A percentile compares a stretch with the other conserved stretches of the same genome.
Conservation (phyloP, 2,329 filamentous ascomycete species). For the Colletotrichum sp. region DNA sequence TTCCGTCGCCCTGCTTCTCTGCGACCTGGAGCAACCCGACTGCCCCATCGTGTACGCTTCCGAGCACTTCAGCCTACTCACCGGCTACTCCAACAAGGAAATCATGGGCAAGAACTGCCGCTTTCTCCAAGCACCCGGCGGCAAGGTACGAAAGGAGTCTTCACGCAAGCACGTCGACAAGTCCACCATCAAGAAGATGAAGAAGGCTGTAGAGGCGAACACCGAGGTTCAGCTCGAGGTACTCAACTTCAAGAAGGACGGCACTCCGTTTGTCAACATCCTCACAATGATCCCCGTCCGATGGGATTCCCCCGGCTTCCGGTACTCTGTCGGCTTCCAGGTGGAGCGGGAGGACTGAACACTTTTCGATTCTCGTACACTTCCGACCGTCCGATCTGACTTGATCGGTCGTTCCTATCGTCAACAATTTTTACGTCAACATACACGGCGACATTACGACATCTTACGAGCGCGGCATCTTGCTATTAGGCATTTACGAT, state of each 20-base stretch:
- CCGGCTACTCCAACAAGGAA: conserved; percentile 77
- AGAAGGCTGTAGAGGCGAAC: conserved; percentile 46
- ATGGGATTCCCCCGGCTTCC: conserved; percentile 68
- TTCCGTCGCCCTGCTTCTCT: conserved; percentile 84
- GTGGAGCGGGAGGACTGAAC: conserved; percentile 60
- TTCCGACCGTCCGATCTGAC: background rate
- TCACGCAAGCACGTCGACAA: conserved; percentile 71
- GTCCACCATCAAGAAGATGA: conserved; percentile 62
- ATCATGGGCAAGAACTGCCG: conserved; percentile 83
- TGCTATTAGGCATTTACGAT: conserved; percentile 27
- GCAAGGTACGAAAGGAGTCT: conserved; percentile 63
- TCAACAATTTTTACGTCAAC: background rate
- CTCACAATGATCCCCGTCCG: conserved; percentile 84
- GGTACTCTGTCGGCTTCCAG: conserved; percentile 83
- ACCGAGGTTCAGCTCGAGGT: conserved; percentile 58
- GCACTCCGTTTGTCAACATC: conserved; percentile 80
- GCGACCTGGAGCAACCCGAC: conserved; percentile 76
- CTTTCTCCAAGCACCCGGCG: conserved; percentile 80
- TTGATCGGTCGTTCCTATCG: background rate
- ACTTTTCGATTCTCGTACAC: background rate
- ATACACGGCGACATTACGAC: background rate
- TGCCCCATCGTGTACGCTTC: conserved; percentile 85
- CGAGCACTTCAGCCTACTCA: conserved; percentile 78
- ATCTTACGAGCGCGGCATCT: conserved; percentile 15
- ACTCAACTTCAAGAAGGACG: conserved; percentile 83